Percentiles rank a stretch among this genome's conserved stretches.
Conservation (phyloP, 805 yeast genomes). For the Hanseniaspora pseudoguilliermondii region DNA sequence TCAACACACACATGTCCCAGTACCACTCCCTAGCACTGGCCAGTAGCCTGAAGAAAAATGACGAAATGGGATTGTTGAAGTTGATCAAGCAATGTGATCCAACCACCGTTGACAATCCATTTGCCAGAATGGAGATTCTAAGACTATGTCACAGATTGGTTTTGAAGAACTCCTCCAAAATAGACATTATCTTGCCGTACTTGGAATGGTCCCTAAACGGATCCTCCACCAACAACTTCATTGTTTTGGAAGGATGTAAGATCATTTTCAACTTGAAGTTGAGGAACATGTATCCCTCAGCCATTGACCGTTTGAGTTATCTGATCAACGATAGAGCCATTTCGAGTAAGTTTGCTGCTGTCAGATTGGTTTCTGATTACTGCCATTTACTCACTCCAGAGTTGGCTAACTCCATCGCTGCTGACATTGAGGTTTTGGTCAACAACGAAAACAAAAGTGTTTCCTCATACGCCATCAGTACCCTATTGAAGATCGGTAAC, state of each 20-base stretch:
- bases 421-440: constrained; percentile 75
- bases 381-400: constrained; percentile 58
- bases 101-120: constrained; percentile 56
- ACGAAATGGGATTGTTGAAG: constrained; percentile 85
- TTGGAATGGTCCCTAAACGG: constrained; percentile 4
- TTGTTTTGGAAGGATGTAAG: constrained; percentile 84
- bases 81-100: constrained; percentile 62
- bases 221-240: constrained; percentile 26
- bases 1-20: constrained; percentile 69
- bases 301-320: constrained; percentile 60
- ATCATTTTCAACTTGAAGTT: constrained; percentile 33
- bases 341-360: constrained; percentile 84
- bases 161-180: not conserved
- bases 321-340: constrained; percentile 79
- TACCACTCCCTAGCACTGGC: constrained; percentile 90
- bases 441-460: constrained; percentile 82
- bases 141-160: constrained; percentile 5
- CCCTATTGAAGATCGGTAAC: constrained; percentile 87
- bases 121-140: constrained; percentile 39
- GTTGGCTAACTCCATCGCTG: constrained; percentile 59
- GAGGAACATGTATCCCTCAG: constrained; percentile 51
- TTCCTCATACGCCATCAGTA: constrained; percentile 94
- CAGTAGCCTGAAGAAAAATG: constrained; percentile 78
- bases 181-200: constrained; percentile 1
- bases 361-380: constrained; percentile 72